Percentiles rank a stretch among this genome's conserved stretches.
phyloP scores from a whole-genome alignment of 768 basidiomycete species.

The Suillus subaureus region DNA sequence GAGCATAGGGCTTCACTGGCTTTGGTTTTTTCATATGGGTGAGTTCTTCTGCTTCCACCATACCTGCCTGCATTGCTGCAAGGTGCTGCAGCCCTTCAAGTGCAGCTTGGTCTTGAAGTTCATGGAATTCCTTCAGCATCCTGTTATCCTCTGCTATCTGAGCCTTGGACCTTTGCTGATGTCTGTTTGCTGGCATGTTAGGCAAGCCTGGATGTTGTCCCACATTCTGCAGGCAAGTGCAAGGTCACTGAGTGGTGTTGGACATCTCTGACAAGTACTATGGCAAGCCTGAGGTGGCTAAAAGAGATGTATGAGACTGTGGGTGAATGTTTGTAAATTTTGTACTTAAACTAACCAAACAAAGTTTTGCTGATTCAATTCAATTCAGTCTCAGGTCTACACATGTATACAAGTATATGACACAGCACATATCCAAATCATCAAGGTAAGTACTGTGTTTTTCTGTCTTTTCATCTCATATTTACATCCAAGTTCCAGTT shows the following conservation, averaged over 20 bases:
- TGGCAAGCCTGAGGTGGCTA: not conserved
- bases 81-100: constrained; percentile 2
- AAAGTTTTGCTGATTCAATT: not conserved
- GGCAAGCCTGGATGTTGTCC: constrained; percentile 12
- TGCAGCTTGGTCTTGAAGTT: not conserved
- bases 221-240: constrained; percentile 7
- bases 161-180: constrained; percentile 11
- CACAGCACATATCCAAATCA: too few species aligned
- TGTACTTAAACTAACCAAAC: not conserved
- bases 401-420: too few species aligned
- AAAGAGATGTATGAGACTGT: too few species aligned
- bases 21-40: not conserved
- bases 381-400: too few species aligned
- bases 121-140: constrained; percentile 1
- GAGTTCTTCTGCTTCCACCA: not conserved
- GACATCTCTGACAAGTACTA: not conserved
- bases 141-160: constrained; percentile 14
- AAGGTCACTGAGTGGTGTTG: not conserved
- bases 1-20: constrained; percentile 7
- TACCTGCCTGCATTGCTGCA: constrained; percentile 7
- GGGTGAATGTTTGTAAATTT: constrained; percentile 8
- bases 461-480: not conserved
- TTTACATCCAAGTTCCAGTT: too few species aligned
- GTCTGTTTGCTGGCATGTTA: not conserved
- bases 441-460: not conserved